These are phyloP conservation scores for Penicillium bovifimosum DNA, from an alignment of 495 filamentous ascomycete species.

Conservation along the genomic window DNA sequence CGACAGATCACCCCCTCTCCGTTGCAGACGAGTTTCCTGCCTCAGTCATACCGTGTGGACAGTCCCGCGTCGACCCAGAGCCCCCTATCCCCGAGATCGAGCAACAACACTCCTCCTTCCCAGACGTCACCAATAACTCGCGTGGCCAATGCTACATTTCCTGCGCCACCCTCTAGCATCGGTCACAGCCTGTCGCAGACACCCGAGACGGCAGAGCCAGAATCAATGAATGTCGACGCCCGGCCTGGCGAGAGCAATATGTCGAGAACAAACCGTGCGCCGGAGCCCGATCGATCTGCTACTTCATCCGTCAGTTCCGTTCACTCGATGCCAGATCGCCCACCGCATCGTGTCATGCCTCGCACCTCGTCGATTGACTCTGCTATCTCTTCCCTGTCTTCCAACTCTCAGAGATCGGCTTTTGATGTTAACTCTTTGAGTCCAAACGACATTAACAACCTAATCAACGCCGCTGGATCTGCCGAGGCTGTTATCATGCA, in stretches of 20 bases:
- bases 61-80: constrained; percentile 27
- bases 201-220: constrained; percentile 14
- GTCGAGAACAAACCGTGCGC: constrained; percentile 21
- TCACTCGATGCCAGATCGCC: constrained; percentile 29
- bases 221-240: constrained; percentile 19
- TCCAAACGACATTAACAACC: constrained; percentile 60
- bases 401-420: constrained; percentile 58
- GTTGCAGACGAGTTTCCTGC: constrained; percentile 31
- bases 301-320: constrained; percentile 32
- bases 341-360: constrained; percentile 47
- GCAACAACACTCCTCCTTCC: constrained; percentile 20
- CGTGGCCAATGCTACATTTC: constrained; percentile 32
- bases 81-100: constrained; percentile 28
- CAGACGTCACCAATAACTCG: constrained; percentile 21
- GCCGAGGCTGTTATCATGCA: constrained; percentile 84
- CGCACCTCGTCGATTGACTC: constrained; percentile 95
- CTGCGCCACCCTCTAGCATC: constrained; percentile 24
- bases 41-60: constrained; percentile 19
- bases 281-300: constrained; percentile 30
- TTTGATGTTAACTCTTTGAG: constrained; percentile 49
- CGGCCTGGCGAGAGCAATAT: constrained; percentile 15
- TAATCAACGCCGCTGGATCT: constrained; percentile 80
- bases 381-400: constrained; percentile 79
- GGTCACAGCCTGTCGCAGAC: constrained; percentile 14
- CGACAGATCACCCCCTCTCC: constrained; percentile 34